phyloP scores from a whole-genome alignment of 2,329 filamentous ascomycete genomes.

The Penicillium sp. region DNA sequence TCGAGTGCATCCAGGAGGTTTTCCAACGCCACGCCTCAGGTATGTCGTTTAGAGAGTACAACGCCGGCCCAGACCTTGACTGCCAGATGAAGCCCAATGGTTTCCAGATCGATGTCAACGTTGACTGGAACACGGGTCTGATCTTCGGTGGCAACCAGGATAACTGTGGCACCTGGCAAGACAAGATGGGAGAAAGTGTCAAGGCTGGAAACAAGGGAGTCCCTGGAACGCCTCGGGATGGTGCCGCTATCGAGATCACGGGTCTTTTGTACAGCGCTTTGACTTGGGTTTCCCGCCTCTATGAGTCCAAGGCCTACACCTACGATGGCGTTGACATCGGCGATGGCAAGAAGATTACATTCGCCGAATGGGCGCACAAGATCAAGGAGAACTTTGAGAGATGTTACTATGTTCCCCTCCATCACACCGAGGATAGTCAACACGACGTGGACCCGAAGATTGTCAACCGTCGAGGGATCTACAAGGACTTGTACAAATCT shows the following conservation, averaged over 20 bases:
- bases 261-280: constrained; percentile 89
- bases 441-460: constrained; percentile 77
- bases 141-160: constrained; percentile 90
- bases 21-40: constrained; percentile 87
- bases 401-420: constrained; percentile 79
- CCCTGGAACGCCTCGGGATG: constrained; percentile 93
- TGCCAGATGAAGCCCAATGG: constrained; percentile 89
- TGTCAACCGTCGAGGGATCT: constrained; percentile 89
- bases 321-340: constrained; percentile 67
- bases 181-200: constrained; percentile 99
- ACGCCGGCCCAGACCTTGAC: constrained; percentile 83
- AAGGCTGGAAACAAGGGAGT: constrained; percentile 87
- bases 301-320: constrained; percentile 65
- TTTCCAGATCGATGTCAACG: constrained; percentile 85
- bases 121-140: constrained; percentile 87
- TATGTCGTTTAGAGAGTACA: constrained; percentile 89
- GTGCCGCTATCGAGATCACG: constrained; percentile 90
- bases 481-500: constrained; percentile 93
- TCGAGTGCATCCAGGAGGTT: constrained; percentile 88
- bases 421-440: constrained; percentile 64
- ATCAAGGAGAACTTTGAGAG: constrained; percentile 86
- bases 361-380: constrained; percentile 71
- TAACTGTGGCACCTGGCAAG: constrained; percentile 99
- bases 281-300: constrained; percentile 69
- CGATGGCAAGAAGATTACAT: constrained; percentile 62